phyloP scores from a whole-genome alignment of 2,329 filamentous ascomycete species.

The Corynespora cassiicola region DNA sequence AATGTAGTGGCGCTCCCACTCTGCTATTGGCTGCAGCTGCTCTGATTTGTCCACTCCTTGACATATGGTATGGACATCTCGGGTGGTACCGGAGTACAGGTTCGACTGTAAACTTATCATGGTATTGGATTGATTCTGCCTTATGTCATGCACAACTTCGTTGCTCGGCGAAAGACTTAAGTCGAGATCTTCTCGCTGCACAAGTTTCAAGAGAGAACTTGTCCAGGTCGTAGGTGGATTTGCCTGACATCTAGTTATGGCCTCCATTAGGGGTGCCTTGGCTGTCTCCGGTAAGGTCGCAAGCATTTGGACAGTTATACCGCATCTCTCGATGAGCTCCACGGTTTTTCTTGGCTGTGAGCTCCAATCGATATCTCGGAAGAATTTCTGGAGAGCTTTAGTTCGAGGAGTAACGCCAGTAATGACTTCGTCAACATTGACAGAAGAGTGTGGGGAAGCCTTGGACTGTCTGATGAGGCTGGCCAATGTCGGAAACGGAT shows the following conservation, averaged over 20 bases:
- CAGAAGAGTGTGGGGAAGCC: constrained; percentile 43
- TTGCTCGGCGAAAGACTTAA: constrained; percentile 24
- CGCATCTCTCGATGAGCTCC: constrained; percentile 74
- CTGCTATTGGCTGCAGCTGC: constrained; percentile 78
- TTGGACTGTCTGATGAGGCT: constrained; percentile 44
- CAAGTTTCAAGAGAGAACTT: constrained; percentile 71
- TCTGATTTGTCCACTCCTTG: constrained; percentile 68
- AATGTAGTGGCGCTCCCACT: constrained; percentile 80
- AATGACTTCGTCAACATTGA: constrained; percentile 44
- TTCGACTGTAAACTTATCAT: constrained; percentile 17
- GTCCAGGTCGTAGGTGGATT: constrained; percentile 81
- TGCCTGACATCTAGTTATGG: constrained; percentile 83
- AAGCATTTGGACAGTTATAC: constrained; percentile 71
- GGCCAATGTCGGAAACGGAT: constrained; percentile 45
- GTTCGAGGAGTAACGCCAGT: constrained; percentile 58
- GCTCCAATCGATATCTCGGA: constrained; percentile 55
- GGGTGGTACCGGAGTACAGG: constrained; percentile 21
- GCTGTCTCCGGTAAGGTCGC: constrained; percentile 87
- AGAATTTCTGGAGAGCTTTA: constrained; percentile 72
- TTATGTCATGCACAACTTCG: constrained; percentile 30
- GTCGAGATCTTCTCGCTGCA: constrained; percentile 82
- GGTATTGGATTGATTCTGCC: constrained; percentile 21
- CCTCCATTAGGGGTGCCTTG: constrained; percentile 80
- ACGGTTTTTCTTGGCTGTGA: constrained; percentile 66
- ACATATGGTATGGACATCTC: constrained; percentile 82